Conservation (phyloP, 306 rosid genomes). For the Ormosia semicastrata region DNA sequence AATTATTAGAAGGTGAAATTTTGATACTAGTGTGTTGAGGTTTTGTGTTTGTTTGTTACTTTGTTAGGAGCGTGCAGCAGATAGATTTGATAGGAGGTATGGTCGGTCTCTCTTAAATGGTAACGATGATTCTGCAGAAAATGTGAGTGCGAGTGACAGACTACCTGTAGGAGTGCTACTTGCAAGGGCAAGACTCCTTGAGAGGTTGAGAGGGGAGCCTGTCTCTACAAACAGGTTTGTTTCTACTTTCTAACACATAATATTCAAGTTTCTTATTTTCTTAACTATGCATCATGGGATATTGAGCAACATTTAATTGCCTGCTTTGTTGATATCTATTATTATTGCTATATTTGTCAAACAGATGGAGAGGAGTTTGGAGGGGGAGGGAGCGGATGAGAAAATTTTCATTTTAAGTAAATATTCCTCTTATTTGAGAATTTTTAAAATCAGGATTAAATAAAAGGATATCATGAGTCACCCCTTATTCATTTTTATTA, state of each 20-base stretch:
- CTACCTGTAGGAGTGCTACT: slow-evolving; percentile 77
- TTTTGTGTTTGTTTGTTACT: not conserved
- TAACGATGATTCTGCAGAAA: slow-evolving; percentile 39
- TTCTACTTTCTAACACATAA: not conserved
- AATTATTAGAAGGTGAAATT: not conserved
- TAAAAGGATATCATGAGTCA: not conserved
- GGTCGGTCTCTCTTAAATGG: slow-evolving; percentile 34
- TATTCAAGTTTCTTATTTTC: slow-evolving; percentile 1
- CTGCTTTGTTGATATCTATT: not conserved
- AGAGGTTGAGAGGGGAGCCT: slow-evolving; percentile 81
- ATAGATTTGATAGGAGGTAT: slow-evolving; percentile 41
- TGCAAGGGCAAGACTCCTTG: slow-evolving; percentile 82
- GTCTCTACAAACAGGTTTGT: slow-evolving; percentile 57
- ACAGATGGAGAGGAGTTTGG: not conserved
- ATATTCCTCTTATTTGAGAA: not conserved
- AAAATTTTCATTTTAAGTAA: not conserved
- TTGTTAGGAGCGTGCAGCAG: slow-evolving; percentile 50
- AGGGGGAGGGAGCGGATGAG: not conserved
- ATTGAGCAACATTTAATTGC: not conserved
- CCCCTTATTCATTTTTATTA: not conserved
- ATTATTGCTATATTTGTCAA: not conserved
- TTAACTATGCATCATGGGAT: not conserved
- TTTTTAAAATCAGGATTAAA: too few relatives aligned
- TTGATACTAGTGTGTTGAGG: not conserved
- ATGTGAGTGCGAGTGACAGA: slow-evolving; percentile 48